Conservation (phyloP, 306 rosid species). For the Corylus americana region DNA sequence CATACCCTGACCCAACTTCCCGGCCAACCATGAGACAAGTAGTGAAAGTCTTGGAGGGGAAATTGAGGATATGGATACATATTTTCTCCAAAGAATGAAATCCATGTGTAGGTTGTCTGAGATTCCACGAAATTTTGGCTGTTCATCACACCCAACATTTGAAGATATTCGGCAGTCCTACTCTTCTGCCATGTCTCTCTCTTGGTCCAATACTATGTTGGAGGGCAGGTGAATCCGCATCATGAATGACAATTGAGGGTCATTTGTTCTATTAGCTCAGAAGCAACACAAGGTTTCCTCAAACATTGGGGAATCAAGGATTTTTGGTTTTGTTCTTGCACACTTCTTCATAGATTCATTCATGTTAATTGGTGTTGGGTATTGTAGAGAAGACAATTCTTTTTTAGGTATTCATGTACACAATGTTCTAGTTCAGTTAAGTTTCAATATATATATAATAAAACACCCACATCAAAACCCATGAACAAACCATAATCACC, state of each 20-base stretch:
- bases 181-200: conserved; percentile 53
- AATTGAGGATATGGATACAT: conserved; percentile 47
- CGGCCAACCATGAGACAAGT: conserved; percentile 85
- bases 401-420: neutral
- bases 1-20: conserved; percentile 58
- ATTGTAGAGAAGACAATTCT: neutral
- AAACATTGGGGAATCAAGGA: too few relatives aligned
- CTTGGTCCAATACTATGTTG: conserved; percentile 42
- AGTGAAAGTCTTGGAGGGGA: conserved; percentile 64
- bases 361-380: neutral
- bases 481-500: too few relatives aligned
- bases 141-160: conserved; percentile 68
- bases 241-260: neutral
- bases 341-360: neutral
- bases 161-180: conserved; percentile 48
- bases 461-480: too few relatives aligned
- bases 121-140: conserved; percentile 34
- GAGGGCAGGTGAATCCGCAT: conserved; percentile 53
- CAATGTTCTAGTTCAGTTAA: too few relatives aligned
- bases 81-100: conserved; percentile 50
- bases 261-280: too few relatives aligned
- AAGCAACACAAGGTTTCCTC: too few relatives aligned
- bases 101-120: conserved; percentile 6
- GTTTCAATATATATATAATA: too few relatives aligned
- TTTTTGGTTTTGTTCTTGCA: neutral